Evolutionary conservation across 371 early-diverging fungal species (phyloP).

Genomic region (Apophysomyces sp.): DNA sequence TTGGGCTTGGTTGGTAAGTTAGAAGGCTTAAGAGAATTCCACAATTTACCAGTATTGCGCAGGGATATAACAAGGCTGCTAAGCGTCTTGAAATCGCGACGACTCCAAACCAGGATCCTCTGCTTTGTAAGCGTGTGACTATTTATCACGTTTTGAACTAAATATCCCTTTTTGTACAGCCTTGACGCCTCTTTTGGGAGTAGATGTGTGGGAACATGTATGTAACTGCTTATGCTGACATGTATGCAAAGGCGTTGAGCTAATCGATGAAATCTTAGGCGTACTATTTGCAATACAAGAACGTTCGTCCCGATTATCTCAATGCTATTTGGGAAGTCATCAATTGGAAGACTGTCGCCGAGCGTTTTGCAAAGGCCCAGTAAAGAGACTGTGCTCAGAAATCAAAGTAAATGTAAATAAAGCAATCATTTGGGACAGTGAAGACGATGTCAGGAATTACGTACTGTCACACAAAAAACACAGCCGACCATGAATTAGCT

Average conservation of each 20-base stretch:
- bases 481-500: no score
- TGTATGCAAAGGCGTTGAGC: neutral
- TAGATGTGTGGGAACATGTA: conserved; percentile 99
- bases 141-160: neutral
- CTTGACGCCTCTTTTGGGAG: conserved; percentile 84
- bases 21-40: neutral
- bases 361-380: conserved; percentile 73
- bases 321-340: conserved; percentile 95
- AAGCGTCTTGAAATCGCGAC: conserved; percentile 86
- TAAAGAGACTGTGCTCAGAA: conserved; percentile 8
- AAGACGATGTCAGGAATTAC: no score
- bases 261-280: conserved; percentile 46
- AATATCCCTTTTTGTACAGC: conserved; percentile 26
- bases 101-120: conserved; percentile 95
- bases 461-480: no score
- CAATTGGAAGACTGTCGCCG: conserved; percentile 95
- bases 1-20: conserved; percentile 95
- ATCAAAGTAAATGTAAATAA: neutral
- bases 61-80: conserved; percentile 81
- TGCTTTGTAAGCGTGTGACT: conserved; percentile 45
- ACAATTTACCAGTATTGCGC: neutral
- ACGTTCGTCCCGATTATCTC: conserved; percentile 93
- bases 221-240: conserved; percentile 2
- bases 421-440: neutral
- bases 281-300: conserved; percentile 98